Evolutionary conservation across 495 filamentous ascomycete species (phyloP).

Genomic region (Xylona heveae): DNA sequence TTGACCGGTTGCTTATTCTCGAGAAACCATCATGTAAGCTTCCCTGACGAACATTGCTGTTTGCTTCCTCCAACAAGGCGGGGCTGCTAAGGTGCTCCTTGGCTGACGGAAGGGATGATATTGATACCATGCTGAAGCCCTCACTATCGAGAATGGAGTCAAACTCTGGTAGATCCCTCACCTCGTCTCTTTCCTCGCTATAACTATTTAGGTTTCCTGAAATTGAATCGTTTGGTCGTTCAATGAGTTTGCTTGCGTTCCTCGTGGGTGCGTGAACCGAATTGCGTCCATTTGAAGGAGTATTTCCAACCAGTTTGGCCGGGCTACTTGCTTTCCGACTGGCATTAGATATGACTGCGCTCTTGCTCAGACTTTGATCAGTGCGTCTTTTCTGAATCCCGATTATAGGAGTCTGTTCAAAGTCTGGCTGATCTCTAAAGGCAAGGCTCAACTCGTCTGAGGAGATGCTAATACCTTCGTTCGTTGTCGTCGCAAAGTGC

Average conservation of each 20-base stretch:
- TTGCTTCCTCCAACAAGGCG: constrained; percentile 16
- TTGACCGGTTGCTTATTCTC: no score
- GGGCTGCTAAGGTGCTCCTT: constrained; percentile 13
- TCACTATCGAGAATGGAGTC: constrained; percentile 38
- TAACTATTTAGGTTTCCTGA: constrained; percentile 2
- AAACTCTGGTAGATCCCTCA: constrained; percentile 26
- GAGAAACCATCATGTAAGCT: no score
- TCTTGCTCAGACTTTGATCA: no score
- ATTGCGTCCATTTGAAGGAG: constrained; percentile 2
- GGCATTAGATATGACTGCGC: no score
- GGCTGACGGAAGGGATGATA: constrained; percentile 28
- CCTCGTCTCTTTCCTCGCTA: constrained; percentile 20
- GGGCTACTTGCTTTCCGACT: no score
- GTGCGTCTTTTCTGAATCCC: no score
- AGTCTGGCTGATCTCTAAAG: no score
- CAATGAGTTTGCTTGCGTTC: constrained; percentile 4
- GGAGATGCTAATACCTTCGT: no score
- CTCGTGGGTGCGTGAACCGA: constrained; percentile 18
- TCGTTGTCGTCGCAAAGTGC: no score
- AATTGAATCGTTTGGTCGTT: not conserved
- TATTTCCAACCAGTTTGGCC: constrained; percentile 5
- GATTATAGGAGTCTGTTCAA: no score
- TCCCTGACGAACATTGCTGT: no score
- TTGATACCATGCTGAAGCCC: constrained; percentile 36
- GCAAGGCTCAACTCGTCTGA: no score